phyloP scores from a whole-genome alignment of 257 asterid genomes.

The Perilla frutescens region DNA sequence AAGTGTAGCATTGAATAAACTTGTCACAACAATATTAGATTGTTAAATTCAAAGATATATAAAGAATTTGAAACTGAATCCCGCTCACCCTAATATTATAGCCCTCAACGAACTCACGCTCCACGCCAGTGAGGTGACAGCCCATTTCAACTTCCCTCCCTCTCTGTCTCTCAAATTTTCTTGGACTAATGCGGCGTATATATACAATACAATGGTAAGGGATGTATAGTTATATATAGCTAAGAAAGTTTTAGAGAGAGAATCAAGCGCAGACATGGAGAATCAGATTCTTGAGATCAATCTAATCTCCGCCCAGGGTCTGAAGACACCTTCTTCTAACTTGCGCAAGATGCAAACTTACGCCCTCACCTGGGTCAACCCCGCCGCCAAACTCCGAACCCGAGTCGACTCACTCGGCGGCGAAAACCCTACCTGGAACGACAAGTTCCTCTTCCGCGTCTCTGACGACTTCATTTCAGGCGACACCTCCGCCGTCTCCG shows the following conservation, averaged over 20 bases:
- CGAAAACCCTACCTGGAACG: slow-evolving; percentile 94
- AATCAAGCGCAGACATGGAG: slow-evolving; percentile 34
- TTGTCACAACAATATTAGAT: too few species aligned
- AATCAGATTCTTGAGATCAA: slow-evolving; percentile 77
- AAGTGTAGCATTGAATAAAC: too few species aligned
- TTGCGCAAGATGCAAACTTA: slow-evolving; percentile 69
- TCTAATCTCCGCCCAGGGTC: slow-evolving; percentile 91
- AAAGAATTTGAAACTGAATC: too few species aligned
- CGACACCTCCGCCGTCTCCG: slow-evolving; percentile 84
- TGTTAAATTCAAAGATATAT: too few species aligned
- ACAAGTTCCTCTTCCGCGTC: slow-evolving; percentile 83
- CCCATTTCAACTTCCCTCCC: not conserved
- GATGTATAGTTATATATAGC: slow-evolving; percentile 10
- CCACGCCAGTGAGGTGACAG: too few species aligned
- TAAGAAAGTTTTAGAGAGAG: slow-evolving; percentile 26
- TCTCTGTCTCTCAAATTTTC: slow-evolving; percentile 9
- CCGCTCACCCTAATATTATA: too few species aligned
- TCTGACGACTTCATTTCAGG: slow-evolving; percentile 62
- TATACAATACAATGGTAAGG: not conserved
- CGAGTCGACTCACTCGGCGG: slow-evolving; percentile 66
- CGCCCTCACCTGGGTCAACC: slow-evolving; percentile 77
- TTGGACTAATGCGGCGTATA: slow-evolving; percentile 1
- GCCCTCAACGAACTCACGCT: too few species aligned
- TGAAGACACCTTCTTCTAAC: slow-evolving; percentile 65
- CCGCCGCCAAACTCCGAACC: slow-evolving; percentile 77